phyloP scores from a whole-genome alignment of 2,329 filamentous ascomycete genomes.

The Dactylellina leptospora region DNA sequence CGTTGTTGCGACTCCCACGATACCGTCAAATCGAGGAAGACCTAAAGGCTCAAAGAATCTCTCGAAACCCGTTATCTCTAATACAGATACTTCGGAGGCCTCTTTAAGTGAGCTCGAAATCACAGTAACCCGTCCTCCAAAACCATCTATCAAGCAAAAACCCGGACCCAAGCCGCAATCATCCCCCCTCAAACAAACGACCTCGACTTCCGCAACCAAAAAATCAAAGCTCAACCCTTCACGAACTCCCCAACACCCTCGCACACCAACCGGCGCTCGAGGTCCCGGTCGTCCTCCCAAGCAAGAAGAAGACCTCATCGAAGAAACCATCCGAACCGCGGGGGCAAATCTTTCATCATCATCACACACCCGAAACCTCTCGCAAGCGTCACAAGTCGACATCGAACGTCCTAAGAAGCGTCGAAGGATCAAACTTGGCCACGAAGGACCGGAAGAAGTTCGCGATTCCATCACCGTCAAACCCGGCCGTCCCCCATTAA shows the following conservation, averaged over 20 bases:
- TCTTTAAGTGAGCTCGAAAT: slow-evolving; percentile 7
- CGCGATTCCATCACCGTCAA: not conserved
- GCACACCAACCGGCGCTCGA: slow-evolving; percentile 32
- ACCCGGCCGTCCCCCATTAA: not conserved
- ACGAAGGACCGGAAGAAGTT: slow-evolving; percentile 26
- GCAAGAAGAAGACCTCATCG: slow-evolving; percentile 30
- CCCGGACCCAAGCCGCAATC: not conserved
- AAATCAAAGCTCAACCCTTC: slow-evolving; percentile 28
- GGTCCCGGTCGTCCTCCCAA: slow-evolving; percentile 45
- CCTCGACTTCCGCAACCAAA: not conserved
- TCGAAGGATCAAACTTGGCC: slow-evolving; percentile 27
- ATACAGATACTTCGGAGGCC: slow-evolving; percentile 12
- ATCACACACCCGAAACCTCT: slow-evolving; percentile 25
- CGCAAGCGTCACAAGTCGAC: not conserved
- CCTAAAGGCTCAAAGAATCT: slow-evolving; percentile 38
- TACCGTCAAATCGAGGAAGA: slow-evolving; percentile 22
- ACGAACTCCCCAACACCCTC: slow-evolving; percentile 24
- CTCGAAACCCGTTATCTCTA: slow-evolving; percentile 9
- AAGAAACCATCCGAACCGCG: slow-evolving; percentile 27
- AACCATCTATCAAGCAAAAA: not conserved
- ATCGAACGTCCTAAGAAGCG: slow-evolving; percentile 45
- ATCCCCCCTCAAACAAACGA: not conserved
- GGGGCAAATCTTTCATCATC: slow-evolving; percentile 26
- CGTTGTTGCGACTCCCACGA: not conserved
- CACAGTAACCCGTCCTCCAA: not conserved